These are phyloP conservation scores for Colletotrichum sp. DNA, from an alignment of 2,329 filamentous ascomycete genomes.

Conservation along the genomic window DNA sequence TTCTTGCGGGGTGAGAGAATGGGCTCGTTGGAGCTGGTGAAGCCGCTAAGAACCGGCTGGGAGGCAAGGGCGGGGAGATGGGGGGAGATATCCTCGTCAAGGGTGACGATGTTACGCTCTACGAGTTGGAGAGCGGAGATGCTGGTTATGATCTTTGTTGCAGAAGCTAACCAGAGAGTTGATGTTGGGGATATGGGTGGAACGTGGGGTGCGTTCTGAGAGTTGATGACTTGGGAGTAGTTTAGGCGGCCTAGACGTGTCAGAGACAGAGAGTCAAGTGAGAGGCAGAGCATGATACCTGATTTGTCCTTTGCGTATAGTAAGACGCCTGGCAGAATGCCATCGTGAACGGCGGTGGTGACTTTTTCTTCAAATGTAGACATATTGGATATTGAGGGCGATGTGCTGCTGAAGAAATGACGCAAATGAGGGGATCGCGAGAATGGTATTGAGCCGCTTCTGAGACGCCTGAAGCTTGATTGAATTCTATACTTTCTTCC, in stretches of 20 bases:
- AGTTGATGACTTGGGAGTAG: slow-evolving; percentile 1
- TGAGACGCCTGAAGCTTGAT: background rate
- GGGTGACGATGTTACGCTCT: slow-evolving; percentile 49
- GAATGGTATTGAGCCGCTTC: background rate
- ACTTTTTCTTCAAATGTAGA: background rate
- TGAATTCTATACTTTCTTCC: background rate
- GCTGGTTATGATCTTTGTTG: slow-evolving; percentile 51
- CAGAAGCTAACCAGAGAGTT: slow-evolving; percentile 37
- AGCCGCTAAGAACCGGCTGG: slow-evolving; percentile 48
- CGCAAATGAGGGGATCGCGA: background rate
- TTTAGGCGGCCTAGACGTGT: background rate
- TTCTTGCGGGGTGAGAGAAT: slow-evolving; percentile 29
- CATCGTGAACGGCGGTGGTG: background rate
- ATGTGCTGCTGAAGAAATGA: background rate
- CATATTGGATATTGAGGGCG: background rate
- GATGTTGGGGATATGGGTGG: background rate
- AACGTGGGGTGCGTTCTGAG: background rate
- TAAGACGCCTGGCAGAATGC: background rate
- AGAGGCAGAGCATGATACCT: background rate
- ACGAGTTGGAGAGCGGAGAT: slow-evolving; percentile 59
- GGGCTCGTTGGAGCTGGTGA: slow-evolving; percentile 35
- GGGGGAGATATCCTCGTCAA: slow-evolving; percentile 49
- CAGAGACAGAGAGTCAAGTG: background rate
- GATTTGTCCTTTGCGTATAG: slow-evolving; percentile 9
- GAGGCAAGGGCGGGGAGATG: slow-evolving; percentile 48